Evolutionary conservation across 192 early-diverging fungal species (phyloP), one percentile per base, ranked within the genome.

Genomic region (Coemansia sp.): DNA sequence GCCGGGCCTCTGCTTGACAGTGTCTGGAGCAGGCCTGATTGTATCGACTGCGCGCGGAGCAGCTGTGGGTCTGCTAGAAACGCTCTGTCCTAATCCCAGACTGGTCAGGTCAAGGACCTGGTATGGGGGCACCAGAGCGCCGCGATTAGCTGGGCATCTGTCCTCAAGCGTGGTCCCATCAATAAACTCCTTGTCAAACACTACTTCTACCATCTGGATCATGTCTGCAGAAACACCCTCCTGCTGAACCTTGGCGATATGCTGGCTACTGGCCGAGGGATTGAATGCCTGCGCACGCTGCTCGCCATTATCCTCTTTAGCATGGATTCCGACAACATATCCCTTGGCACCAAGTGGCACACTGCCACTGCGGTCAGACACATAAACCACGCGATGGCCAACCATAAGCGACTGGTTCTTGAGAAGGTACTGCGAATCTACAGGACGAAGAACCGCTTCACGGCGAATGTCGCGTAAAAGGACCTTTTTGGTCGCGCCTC

Each of bases 101-200:
- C 71, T 77, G 28, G 88, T 87, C 56, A 95, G 73, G 56, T 97
- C 94, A 52, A 97, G 82, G 11, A 95, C 58, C 30, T 86, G 77
- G 50, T 83, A 71, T 10, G 84, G 83, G 20, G 72, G 80, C 22
- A 94, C 87, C 1, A 87, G 73, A 68, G 89, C 85, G 16, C 96
- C 94, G 50, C 92, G 90, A 57, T 84, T 78, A 20, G 84, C 82
- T 5, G 89, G 87, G 69, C 93, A 97, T 65, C 89, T 72, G 42
- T 89, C 91, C 45, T 88, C 89, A n/a, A 98, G 78, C 34, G 82
- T 88, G 18, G 80, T 85, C 3, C 91, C 94, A 59, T 87, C 89
- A 77, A 95, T 87, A 65, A 97, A 92, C 5, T 86, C 66, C 60
- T 76, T 68, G 77, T 99, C 97, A 67, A 98, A 93, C 0, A 99